Base-by-base conservation (phyloP, 75 land plant species). In the Sequoiadendron giganteum region DNA sequence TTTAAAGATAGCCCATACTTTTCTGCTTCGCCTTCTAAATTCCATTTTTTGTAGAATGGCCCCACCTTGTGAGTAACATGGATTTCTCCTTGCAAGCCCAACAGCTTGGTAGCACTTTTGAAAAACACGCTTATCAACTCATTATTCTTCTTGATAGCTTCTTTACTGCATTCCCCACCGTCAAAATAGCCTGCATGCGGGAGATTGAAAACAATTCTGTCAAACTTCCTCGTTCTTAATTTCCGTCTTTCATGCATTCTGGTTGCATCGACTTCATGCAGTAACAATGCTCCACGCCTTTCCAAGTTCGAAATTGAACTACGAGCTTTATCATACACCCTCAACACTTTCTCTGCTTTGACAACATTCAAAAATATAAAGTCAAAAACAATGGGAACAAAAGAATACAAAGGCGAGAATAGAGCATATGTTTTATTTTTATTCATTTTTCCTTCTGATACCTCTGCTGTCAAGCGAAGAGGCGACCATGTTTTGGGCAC, bases 1-100 rank as follows among this genome's bases (percentile, higher is more conserved):
- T 90, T 87, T 30, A 93, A 73, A 38, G 5, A 38, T 32, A 93
- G 80, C 10, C 92, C 92, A 43, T 79, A 40, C 83, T 91, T 88
- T 70, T 88, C 82, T 28, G 92, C 94, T 61, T 88, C 86, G 79
- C 49, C 85, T 55, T 52, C 88, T 40, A 93, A 38, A 4, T 88
- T 75, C 94, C 92, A 93, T 76, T 91, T 76, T 47, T 91, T 87
- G 49, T 93, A 91, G 3, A 91, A 90, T 0, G 82, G 70, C 21
- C 91, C 88, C 1, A 75, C 77, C 87, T 91, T 91, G 90, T 93
- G 92, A 0, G 87, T 86, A 28, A 91, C 72, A 73, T 89, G 92
- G 72, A 91, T 85, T 83, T 91, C 92, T 1, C 93, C 93, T 43
- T 49, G 36, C 1, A 42, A 73, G 58, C 25, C 30, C 58, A 92